Percentiles rank a stretch among this genome's conserved stretches.
phyloP scores from a whole-genome alignment of 805 yeast genomes.

The Candida ficus region DNA sequence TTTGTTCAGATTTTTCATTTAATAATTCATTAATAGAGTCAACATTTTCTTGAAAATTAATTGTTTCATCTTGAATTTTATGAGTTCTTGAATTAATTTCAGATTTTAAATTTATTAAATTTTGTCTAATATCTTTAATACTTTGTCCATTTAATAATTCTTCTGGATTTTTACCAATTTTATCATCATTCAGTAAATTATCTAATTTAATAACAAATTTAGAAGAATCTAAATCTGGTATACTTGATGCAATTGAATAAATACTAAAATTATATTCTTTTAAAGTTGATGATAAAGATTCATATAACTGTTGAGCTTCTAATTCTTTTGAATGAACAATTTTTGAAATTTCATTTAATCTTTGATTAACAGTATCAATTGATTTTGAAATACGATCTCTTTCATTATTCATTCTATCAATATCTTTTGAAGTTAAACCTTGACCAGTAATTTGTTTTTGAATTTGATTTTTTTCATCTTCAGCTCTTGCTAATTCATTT shows the following conservation, averaged over 20 bases:
- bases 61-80: constrained; percentile 49
- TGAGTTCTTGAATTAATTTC: constrained; percentile 41
- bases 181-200: constrained; percentile 35
- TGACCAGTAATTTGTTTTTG: constrained; percentile 42
- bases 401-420: constrained; percentile 59
- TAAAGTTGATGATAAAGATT: constrained; percentile 45
- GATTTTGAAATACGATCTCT: constrained; percentile 52
- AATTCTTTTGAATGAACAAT: constrained; percentile 43
- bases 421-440: constrained; percentile 57
- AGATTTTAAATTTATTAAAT: constrained; percentile 40
- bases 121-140: constrained; percentile 32
- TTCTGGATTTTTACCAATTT: constrained; percentile 41
- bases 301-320: constrained; percentile 44
- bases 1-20: constrained; percentile 48
- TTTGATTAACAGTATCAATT: constrained; percentile 41
- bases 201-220: constrained; percentile 38
- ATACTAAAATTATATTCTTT: constrained; percentile 53
- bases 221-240: constrained; percentile 22
- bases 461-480: constrained; percentile 36
- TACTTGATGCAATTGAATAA: constrained; percentile 40
- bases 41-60: constrained; percentile 51
- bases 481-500: constrained; percentile 36
- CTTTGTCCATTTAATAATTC: constrained; percentile 33
- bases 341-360: constrained; percentile 42
- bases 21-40: constrained; percentile 53